Evolutionary conservation across 2,329 filamentous ascomycete genomes (phyloP), one percentile per base, ranked within the genome.

Genomic region (Cordyceps javanica): DNA sequence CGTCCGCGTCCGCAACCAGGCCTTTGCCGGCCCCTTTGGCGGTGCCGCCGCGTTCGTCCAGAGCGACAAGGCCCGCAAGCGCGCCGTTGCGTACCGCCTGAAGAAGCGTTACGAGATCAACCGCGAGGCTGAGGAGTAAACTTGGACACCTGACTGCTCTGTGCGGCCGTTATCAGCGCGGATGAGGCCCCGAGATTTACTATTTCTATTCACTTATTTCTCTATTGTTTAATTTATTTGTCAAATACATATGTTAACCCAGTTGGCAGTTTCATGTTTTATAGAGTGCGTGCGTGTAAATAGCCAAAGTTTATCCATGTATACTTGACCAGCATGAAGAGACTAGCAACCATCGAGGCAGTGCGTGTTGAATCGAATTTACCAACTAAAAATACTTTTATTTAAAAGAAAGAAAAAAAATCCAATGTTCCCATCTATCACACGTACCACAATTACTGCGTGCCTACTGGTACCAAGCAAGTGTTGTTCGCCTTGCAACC

Each of bases 1-100:
- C 54, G 82, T 83, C 26, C 78, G 82, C 59, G 72, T 86, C 60
- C 77, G 81, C 67, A 87, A 87, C 73, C 64, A 69, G 8, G 81
- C 83, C 7, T 68, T 77, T 19, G 81, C 82, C 5, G 83, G 83
- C 9, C 83, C 83, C 44, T 86, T 87, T 61, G 83, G 83, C 66
- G 83, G 83, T 58, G 80, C 79, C 10, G 82, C 77, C 32, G 82
- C 81, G 25, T 86, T 86, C 69, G 83, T 80, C 8, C 79, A 83
- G 75, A 77, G 75, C 56, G 50, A 77, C 9, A 77, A 74, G 5
- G 78, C 77, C 36, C 75, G 77, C 73, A 85, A 84, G 80, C 75
- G 82, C 48, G 80, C 82, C 39, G 70, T 85, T 54, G 80, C 78
- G 64, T 82, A 38, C 42, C 49, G 42, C 14, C 34, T 45, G 38